A percentile compares a stretch with the other conserved stretches of the same genome.
Conservation (phyloP, 257 asterid species). For the Asclepias syriaca region DNA sequence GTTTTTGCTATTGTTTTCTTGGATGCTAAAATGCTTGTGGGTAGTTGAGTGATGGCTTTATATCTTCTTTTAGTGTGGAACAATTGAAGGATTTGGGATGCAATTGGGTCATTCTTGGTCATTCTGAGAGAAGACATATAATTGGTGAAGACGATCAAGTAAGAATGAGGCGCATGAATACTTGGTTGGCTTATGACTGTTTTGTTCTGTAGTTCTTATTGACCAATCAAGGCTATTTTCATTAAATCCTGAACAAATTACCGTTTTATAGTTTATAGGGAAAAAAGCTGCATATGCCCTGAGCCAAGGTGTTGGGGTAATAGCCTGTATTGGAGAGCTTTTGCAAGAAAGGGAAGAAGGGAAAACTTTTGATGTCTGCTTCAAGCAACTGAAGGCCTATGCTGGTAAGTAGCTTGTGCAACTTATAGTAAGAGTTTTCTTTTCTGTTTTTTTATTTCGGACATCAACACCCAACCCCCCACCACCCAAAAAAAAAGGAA, state of each 20-base stretch:
- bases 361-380: conserved; percentile 93
- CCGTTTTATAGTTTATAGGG: conserved; percentile 69
- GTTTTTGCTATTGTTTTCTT: not conserved
- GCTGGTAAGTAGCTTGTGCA: conserved; percentile 40
- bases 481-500: not conserved
- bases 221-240: conserved; percentile 12
- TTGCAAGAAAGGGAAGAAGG: conserved; percentile 92
- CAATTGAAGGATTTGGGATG: conserved; percentile 92
- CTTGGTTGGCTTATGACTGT: not conserved
- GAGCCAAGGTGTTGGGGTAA: conserved; percentile 81
- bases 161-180: conserved; percentile 14
- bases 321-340: conserved; percentile 97
- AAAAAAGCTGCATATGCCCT: conserved; percentile 97
- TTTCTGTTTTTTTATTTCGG: not conserved
- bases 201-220: not conserved
- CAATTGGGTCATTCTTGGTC: conserved; percentile 97
- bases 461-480: not conserved
- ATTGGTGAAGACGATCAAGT: conserved; percentile 91
- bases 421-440: not conserved
- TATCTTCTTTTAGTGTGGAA: conserved; percentile 53
- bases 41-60: not conserved
- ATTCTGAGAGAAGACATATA: conserved; percentile 89
- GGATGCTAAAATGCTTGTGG: not conserved
- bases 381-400: conserved; percentile 79
- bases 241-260: conserved; percentile 21